phyloP scores from a whole-genome alignment of 2,329 filamentous ascomycete species.

The Phialemoniopsis sp. region DNA sequence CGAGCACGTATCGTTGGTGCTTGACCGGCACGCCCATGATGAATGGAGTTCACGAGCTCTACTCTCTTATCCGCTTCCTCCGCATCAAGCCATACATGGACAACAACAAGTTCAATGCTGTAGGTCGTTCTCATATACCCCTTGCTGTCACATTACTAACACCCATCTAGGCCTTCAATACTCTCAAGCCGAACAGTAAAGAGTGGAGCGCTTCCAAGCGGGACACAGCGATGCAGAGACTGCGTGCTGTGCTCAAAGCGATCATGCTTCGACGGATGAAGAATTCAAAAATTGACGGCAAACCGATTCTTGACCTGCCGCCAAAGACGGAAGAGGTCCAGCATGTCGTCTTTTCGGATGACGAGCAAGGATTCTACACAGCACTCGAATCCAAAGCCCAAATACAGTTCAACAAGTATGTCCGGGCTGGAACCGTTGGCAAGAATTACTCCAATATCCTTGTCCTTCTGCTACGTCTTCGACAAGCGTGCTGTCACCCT shows the following conservation, averaged over 20 bases:
- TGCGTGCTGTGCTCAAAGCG: conserved; percentile 74
- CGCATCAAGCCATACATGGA: conserved; percentile 70
- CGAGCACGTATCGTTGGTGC: conserved; percentile 63
- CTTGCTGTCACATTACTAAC: conserved; percentile 8
- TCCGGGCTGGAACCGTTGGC: conserved; percentile 63
- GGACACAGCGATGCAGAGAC: conserved; percentile 57
- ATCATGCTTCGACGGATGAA: conserved; percentile 83
- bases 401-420: conserved; percentile 72
- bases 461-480: conserved; percentile 73
- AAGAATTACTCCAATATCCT: conserved; percentile 77
- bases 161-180: conserved; percentile 33
- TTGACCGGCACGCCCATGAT: conserved; percentile 85
- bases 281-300: conserved; percentile 71
- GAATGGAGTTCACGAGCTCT: conserved; percentile 77
- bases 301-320: conserved; percentile 68
- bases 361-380: conserved; percentile 62
- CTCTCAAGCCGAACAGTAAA: conserved; percentile 17
- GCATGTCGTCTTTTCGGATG: conserved; percentile 62
- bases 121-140: conserved; percentile 23
- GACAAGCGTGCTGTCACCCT: conserved; percentile 77
- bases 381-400: conserved; percentile 64
- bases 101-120: conserved; percentile 55
- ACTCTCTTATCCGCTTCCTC: conserved; percentile 73
- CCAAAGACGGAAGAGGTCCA: conserved; percentile 58
- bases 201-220: conserved; percentile 21